Conservation (phyloP, 2,329 filamentous ascomycete species). For the Didymella segeticola region DNA sequence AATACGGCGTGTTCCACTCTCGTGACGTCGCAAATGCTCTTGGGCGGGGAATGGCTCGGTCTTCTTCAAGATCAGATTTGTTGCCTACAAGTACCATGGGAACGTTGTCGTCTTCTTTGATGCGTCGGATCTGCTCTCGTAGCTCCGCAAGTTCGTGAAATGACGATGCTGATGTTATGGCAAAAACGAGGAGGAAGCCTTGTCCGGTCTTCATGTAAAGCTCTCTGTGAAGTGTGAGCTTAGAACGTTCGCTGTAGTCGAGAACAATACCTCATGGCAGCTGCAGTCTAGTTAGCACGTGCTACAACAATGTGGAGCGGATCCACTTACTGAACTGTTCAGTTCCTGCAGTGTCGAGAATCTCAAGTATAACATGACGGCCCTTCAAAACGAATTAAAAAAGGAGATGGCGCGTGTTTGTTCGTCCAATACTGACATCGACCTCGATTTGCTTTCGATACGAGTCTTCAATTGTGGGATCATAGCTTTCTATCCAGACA, state of each 20-base stretch:
- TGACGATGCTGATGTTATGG: slow-evolving; percentile 85
- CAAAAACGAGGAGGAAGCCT: slow-evolving; percentile 90
- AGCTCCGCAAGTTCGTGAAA: slow-evolving; percentile 80
- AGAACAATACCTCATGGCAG: slow-evolving; percentile 45
- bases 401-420: neutral
- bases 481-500: slow-evolving; percentile 84
- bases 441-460: slow-evolving; percentile 71
- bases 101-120: slow-evolving; percentile 85
- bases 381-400: slow-evolving; percentile 64
- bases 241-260: slow-evolving; percentile 16
- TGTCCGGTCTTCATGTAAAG: slow-evolving; percentile 87
- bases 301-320: neutral
- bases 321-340: slow-evolving; percentile 83
- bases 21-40: slow-evolving; percentile 86
- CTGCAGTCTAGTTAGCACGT: slow-evolving; percentile 29
- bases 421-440: slow-evolving; percentile 68
- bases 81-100: slow-evolving; percentile 92
- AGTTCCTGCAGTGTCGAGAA: slow-evolving; percentile 89
- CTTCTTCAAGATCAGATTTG: slow-evolving; percentile 88
- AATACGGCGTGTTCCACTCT: slow-evolving; percentile 87
- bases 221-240: slow-evolving; percentile 35
- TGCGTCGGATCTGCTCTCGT: slow-evolving; percentile 87
- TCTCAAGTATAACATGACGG: slow-evolving; percentile 87
- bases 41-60: slow-evolving; percentile 77
- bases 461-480: slow-evolving; percentile 68